Base-by-base conservation (phyloP, 2,329 filamentous ascomycete genomes). In the Diaporthe aspalathi region DNA sequence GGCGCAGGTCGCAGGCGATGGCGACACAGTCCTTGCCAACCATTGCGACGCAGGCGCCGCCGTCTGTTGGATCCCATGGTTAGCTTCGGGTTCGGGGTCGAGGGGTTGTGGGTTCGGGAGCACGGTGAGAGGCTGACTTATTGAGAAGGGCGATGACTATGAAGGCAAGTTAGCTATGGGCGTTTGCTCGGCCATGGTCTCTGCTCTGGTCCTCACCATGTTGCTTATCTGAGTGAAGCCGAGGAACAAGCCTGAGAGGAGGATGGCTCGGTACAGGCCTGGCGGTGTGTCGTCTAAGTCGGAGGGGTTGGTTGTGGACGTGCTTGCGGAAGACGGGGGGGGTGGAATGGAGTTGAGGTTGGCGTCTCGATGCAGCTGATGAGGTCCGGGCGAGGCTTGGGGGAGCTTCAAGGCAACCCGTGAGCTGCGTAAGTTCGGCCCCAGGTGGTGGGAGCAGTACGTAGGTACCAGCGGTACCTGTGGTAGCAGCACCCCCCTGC, bases 1-100 rank as follows among this genome's bases (percentile, higher is more conserved):
- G 94, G 75, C 96, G 95, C 76, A 99, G 94, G 85, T 99, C 96
- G 88, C 96, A 99, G 82, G 96, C 96, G 81, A 99, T 98, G 84
- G 96, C 96, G 73, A 99, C 96, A 84, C 96, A 99, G 91, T 98
- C 95, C 86, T 99, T 98, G 87, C 96, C 96, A 76, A 97, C 95
- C 96, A 98, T 98, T 84, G 95, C 95, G 76, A 98, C 94, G 85
- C 93, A 95, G 86, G 95, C 95, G 83, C 95, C 95, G 86, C 95
- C 95, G 83, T 92, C 89, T 91, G 75, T 74, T 70, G 66, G 56
- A 71, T 40, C 67, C 70, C n/a, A 70, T 66, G 73, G 77, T 76
- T 74, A 77, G 76, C 27, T 22, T 40, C 35, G 17, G 45, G 52
- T 17, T 40, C 27, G 17, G 45, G 52, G 68, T 56, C 67, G 56